Evolutionary conservation across 2,329 filamentous ascomycete species (phyloP).

Genomic region (Mycosphaerella sp.): DNA sequence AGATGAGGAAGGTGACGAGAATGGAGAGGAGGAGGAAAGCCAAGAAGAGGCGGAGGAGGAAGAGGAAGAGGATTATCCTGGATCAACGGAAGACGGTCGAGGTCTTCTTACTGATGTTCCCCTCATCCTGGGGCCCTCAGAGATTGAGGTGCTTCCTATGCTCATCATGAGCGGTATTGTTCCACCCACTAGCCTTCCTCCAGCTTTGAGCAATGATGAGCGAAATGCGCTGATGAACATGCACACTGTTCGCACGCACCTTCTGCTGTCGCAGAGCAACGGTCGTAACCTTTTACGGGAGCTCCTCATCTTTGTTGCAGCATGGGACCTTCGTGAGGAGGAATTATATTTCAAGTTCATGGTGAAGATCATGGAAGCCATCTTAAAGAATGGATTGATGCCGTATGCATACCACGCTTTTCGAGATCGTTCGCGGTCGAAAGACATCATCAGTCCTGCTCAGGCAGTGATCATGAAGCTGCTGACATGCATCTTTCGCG

Average conservation of each 20-base stretch:
- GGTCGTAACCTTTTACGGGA: conserved; percentile 85
- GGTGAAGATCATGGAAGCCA: conserved; percentile 88
- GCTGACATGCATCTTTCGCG: conserved; percentile 80
- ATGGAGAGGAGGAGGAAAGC: conserved; percentile 51
- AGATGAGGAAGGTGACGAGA: conserved; percentile 36
- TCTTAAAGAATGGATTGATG: conserved; percentile 81
- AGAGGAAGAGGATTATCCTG: conserved; percentile 68
- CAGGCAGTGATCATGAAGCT: conserved; percentile 90
- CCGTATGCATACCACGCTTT: conserved; percentile 90
- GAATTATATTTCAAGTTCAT: conserved; percentile 96
- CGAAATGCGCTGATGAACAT: conserved; percentile 63
- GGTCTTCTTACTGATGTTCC: conserved; percentile 89
- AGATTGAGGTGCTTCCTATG: conserved; percentile 95
- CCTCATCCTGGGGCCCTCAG: conserved; percentile 85
- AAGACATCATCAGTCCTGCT: conserved; percentile 92
- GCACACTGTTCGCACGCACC: conserved; percentile 82
- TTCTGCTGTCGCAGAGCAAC: conserved; percentile 82
- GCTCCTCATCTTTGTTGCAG: conserved; percentile 90
- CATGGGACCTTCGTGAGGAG: conserved; percentile 91
- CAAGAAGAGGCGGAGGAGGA: conserved; percentile 60
- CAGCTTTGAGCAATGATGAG: conserved; percentile 41
- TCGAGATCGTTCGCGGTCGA: conserved; percentile 62
- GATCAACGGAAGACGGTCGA: conserved; percentile 59
- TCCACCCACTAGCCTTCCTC: conserved; percentile 60
- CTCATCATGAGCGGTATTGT: conserved; percentile 94